Base-by-base conservation (phyloP, 2,329 filamentous ascomycete genomes). In the Fusarium sp. region DNA sequence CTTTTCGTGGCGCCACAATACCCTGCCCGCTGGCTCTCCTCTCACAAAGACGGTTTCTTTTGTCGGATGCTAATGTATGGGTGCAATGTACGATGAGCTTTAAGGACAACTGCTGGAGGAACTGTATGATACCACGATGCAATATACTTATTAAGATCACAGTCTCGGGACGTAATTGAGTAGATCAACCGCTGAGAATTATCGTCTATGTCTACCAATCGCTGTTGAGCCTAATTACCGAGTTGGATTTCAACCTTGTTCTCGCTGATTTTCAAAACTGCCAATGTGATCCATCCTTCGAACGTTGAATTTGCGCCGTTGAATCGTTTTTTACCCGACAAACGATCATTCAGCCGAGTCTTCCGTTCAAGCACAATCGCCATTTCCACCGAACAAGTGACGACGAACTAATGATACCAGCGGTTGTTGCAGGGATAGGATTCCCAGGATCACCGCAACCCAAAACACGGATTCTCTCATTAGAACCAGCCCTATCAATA, bases 81-180 rank as follows among this genome's bases (percentile, higher is more conserved):
- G 55, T 58, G 64, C 60, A 57, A 63, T 70, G 65, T 74, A 71
- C 51, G 53, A 70, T 66, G 59, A 64, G 58, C 42, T 59, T 66
- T 75, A 63, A 67, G 64, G 61, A 48, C 57, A 64, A 54, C 55
- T 30, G 27, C 60, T 23, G 30, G 53, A 55, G 55, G 68, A 67
- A 40, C 47, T 74, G 74, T 76, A 73, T 69, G 71, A 72, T 73
- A 74, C 58, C 67, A 74, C 23, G 62, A 63, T 72, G 63, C 63
- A 74, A 75, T 75, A 68, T 61, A 74, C 50, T 51, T 47, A 34
- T 72, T 66, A 50, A 60, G 20, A 46, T 21, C 23, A 55, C 41
- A n/a, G 18, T 18, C 50, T 37, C 25, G 23, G n/a, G 16, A 23
- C 20, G 34, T 21, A 28, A 23, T 34, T 11, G 7, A 34, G 42